Percentiles rank a stretch among this genome's conserved stretches.
Conservation (phyloP, 148 eudicot species). For the Vaccinium corymbosum region DNA sequence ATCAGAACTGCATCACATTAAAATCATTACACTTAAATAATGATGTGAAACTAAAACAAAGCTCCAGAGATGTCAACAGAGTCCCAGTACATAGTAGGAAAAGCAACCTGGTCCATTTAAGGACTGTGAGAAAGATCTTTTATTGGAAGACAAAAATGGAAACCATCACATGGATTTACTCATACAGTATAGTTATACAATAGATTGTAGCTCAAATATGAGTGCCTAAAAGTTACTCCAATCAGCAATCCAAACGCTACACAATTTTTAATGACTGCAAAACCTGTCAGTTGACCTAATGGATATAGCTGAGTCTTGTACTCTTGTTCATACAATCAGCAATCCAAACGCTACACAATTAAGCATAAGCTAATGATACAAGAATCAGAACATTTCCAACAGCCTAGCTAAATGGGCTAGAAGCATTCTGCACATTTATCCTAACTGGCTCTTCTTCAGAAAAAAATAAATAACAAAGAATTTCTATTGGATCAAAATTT, state of each 20-base stretch:
- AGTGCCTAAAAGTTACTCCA: background rate
- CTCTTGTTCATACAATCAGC: background rate
- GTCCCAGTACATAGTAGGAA: no score
- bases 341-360: background rate
- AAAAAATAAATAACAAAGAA: background rate
- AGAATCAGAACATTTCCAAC: background rate
- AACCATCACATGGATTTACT: background rate
- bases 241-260: no score
- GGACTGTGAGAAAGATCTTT: background rate
- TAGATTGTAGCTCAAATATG: background rate
- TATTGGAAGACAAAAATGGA: background rate
- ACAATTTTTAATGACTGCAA: background rate
- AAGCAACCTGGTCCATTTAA: background rate
- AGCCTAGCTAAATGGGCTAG: background rate
- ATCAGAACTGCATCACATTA: no score
- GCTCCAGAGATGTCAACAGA: no score
- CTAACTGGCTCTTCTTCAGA: background rate
- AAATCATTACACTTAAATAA: no score
- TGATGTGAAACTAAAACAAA: no score
- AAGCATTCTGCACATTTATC: background rate
- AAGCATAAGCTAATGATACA: background rate
- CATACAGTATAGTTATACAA: background rate
- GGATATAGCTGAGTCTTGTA: background rate
- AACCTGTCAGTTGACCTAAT: background rate
- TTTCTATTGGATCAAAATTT: background rate